phyloP scores from a whole-genome alignment of 2,329 filamentous ascomycete genomes.

The Botrytis byssoidea region DNA sequence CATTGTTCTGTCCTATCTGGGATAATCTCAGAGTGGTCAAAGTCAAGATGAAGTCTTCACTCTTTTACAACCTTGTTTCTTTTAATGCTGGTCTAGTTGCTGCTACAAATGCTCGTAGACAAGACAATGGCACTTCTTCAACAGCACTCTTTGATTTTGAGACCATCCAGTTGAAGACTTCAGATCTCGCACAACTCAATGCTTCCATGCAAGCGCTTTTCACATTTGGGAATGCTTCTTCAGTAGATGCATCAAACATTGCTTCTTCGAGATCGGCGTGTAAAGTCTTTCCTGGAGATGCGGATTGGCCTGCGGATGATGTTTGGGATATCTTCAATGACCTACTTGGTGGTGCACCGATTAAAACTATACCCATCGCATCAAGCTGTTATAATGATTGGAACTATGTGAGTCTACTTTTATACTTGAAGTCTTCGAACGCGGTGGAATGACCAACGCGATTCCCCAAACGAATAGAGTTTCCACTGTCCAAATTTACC shows the following conservation, averaged over 20 bases:
- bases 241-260: background rate
- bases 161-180: background rate
- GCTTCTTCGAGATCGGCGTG: slow-evolving; percentile 16
- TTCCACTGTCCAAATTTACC: background rate
- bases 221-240: slow-evolving; percentile 3
- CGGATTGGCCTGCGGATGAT: slow-evolving; percentile 49
- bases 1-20: background rate
- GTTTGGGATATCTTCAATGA: slow-evolving; percentile 49
- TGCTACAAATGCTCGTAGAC: background rate
- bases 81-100: background rate
- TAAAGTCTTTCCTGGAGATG: slow-evolving; percentile 31
- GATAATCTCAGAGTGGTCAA: background rate
- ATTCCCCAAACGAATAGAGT: background rate
- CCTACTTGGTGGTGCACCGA: slow-evolving; percentile 44
- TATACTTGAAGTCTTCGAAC: background rate
- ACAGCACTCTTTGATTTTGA: slow-evolving; percentile 7
- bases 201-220: slow-evolving; percentile 15
- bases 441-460: background rate
- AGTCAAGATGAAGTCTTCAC: slow-evolving; percentile 8
- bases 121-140: background rate
- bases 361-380: slow-evolving; percentile 46
- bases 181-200: slow-evolving; percentile 7
- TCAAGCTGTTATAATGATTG: slow-evolving; percentile 26
- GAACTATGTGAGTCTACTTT: background rate
- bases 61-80: background rate